phyloP scores from a whole-genome alignment of 2,329 filamentous ascomycete genomes.

The Pseudocercospora fijiensis region DNA sequence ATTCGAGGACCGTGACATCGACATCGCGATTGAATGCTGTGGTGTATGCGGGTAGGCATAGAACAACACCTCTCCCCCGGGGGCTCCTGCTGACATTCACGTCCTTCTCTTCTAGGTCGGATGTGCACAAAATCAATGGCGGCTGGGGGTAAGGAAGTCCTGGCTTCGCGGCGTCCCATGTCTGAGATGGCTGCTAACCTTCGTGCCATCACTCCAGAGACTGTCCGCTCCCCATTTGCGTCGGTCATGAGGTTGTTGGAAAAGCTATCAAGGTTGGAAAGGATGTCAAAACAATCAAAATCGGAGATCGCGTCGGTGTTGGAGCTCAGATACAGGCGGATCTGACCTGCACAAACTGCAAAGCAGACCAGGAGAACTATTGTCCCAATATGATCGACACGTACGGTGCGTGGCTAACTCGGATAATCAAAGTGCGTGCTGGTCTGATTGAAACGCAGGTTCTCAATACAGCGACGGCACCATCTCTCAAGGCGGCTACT shows the following conservation, averaged over 20 bases:
- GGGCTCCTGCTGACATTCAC: too few relatives aligned
- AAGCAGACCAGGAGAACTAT: slow-evolving; percentile 55
- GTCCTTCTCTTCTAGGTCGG: not conserved
- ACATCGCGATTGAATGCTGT: slow-evolving; percentile 81
- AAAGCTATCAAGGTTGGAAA: slow-evolving; percentile 52
- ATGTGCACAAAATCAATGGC: slow-evolving; percentile 33
- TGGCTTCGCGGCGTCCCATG: too few relatives aligned
- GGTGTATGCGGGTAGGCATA: slow-evolving; percentile 51
- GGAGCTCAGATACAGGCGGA: slow-evolving; percentile 53
- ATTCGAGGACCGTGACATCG: slow-evolving; percentile 82
- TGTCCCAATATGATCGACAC: slow-evolving; percentile 51
- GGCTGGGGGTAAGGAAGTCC: too few relatives aligned
- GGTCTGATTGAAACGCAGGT: slow-evolving; percentile 39
- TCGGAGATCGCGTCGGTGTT: slow-evolving; percentile 48
- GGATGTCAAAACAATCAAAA: slow-evolving; percentile 52
- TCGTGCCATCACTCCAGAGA: slow-evolving; percentile 55
- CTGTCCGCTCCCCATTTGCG: slow-evolving; percentile 61
- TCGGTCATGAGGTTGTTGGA: slow-evolving; percentile 62
- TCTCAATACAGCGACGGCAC: slow-evolving; percentile 58
- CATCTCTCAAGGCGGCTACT: slow-evolving; percentile 65
- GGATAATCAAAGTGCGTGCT: slow-evolving; percentile 43
- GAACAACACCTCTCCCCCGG: too few relatives aligned
- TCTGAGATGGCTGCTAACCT: too few relatives aligned
- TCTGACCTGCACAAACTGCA: slow-evolving; percentile 53
- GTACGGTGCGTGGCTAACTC: slow-evolving; percentile 45